These are phyloP conservation scores for Puccinia triticina DNA, from an alignment of 1,284 basidiomycete genomes.

Conservation along the genomic window DNA sequence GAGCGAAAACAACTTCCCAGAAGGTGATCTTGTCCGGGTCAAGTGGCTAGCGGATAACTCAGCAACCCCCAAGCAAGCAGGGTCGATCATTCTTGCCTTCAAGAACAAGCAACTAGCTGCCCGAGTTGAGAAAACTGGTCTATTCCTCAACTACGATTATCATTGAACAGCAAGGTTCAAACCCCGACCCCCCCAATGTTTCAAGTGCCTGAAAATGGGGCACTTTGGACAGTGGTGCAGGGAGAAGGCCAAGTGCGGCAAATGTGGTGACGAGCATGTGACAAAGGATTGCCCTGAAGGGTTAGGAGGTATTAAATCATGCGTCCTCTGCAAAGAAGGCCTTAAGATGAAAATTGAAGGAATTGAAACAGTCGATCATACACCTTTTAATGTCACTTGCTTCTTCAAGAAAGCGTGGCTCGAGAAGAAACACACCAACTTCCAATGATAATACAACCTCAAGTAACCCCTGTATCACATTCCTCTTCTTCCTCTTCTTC, in stretches of 20 bases:
- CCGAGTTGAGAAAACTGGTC: not conserved
- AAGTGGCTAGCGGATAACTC: not conserved
- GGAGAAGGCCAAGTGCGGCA: not conserved
- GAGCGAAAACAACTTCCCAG: not conserved
- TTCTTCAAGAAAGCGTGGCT: not conserved
- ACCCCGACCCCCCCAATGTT: conserved; percentile 4
- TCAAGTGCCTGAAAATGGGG: conserved; percentile 1
- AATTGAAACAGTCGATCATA: not conserved
- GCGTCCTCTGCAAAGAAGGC: not conserved
- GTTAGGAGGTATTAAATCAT: not conserved
- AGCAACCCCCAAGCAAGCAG: not conserved
- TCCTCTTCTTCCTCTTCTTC: too few species aligned
- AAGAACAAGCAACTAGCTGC: not conserved
- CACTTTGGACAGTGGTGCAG: conserved; percentile 9
- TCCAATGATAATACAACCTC: too few species aligned
- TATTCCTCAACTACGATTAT: conserved; percentile 3
- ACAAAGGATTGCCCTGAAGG: conserved; percentile 8
- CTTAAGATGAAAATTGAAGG: not conserved
- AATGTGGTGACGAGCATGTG: conserved; percentile 5
- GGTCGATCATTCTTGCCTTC: not conserved
- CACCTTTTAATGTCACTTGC: not conserved
- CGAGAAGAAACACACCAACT: not conserved
- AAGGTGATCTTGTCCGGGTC: not conserved
- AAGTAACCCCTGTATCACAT: too few species aligned
- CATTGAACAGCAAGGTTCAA: not conserved